Base-by-base conservation (phyloP, 2,329 filamentous ascomycete genomes). In the Aureobasidium pullulans region DNA sequence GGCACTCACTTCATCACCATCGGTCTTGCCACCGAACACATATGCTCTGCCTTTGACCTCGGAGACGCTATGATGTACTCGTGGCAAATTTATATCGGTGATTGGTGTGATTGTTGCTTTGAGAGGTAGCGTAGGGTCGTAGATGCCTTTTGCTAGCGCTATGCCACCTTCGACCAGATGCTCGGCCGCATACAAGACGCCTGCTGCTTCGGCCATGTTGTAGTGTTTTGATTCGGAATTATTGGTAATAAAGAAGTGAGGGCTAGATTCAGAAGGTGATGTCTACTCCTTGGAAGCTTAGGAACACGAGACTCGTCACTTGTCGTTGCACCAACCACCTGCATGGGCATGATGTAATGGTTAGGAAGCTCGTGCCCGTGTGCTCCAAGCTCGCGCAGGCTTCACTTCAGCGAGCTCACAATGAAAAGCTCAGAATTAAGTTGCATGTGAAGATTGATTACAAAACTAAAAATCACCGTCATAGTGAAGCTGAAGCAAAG, bases 41-140 rank as follows among this genome's bases (percentile, higher is more conserved):
- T 82, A 82, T 32, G 80, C 80, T 62, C 79, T 77, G 56, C 78
- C 75, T 61, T 77, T 77, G 62, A 84, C 73, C 47, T 81, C 70
- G 4, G 79, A 81, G 49, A 83, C 65, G 2, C 79, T 79, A 67
- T 84, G 81, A 46, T 77, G 69, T 8, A 76, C 75, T 57, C 81
- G 75, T 6, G 75, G 73, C 10, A 84, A 72, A 60, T 70, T 61
- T 61, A 75, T 64, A 63, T 74, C 66, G 61, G 66, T 74, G 54
- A 84, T 74, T 56, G 77, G 78, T 9, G 72, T 74, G 46, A 83
- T 75, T 1, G 75, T 76, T 7, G 79, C 78, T 61, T 77, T 79
- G 56, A 83, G 71, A 10, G 80, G 79, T 46, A 78, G 73, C 0
- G 81, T 81, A 1, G 81, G 78, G 54, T 76, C 69, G 8, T 72